Evolutionary conservation across 371 early-diverging fungal species (phyloP).

Genomic region (Mortierella sp.): DNA sequence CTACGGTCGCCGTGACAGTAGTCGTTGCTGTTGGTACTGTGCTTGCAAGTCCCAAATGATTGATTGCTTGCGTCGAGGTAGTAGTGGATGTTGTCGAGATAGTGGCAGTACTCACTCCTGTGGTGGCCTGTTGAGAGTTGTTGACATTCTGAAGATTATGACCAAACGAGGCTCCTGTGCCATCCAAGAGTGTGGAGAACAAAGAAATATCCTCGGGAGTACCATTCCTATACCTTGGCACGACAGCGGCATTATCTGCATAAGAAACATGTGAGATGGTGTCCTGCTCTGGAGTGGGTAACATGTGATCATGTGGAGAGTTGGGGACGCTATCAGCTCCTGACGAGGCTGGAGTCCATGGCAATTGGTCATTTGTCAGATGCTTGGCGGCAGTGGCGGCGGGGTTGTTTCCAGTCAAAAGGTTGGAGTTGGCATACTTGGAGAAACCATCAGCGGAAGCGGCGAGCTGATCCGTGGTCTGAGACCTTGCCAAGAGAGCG

Average conservation of each 20-base stretch:
- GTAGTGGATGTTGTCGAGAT: too few relatives aligned
- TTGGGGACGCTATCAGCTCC: slow-evolving; percentile 48
- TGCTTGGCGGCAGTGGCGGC: slow-evolving; percentile 22
- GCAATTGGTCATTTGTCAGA: slow-evolving; percentile 26
- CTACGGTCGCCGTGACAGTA: too few relatives aligned
- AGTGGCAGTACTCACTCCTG: too few relatives aligned
- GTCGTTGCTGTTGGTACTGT: not conserved
- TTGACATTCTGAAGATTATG: too few relatives aligned
- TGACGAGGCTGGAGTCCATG: slow-evolving; percentile 56
- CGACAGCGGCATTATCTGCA: slow-evolving; percentile 27
- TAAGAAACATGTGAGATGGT: not conserved
- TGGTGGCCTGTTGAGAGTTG: too few relatives aligned
- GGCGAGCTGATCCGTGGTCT: too few relatives aligned
- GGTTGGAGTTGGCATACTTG: too few relatives aligned
- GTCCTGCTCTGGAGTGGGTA: slow-evolving; percentile 31
- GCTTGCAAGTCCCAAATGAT: not conserved
- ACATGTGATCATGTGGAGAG: slow-evolving; percentile 29
- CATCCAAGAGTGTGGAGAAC: slow-evolving; percentile 35
- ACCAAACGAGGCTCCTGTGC: slow-evolving; percentile 12
- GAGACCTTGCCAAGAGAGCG: too few relatives aligned
- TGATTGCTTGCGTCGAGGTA: too few relatives aligned
- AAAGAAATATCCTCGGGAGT: slow-evolving; percentile 34
- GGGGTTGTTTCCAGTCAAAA: too few relatives aligned
- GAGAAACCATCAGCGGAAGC: too few relatives aligned
- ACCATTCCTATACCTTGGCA: slow-evolving; percentile 26